Conservation (phyloP, 768 basidiomycete genomes). For the Podaxis sp. region DNA sequence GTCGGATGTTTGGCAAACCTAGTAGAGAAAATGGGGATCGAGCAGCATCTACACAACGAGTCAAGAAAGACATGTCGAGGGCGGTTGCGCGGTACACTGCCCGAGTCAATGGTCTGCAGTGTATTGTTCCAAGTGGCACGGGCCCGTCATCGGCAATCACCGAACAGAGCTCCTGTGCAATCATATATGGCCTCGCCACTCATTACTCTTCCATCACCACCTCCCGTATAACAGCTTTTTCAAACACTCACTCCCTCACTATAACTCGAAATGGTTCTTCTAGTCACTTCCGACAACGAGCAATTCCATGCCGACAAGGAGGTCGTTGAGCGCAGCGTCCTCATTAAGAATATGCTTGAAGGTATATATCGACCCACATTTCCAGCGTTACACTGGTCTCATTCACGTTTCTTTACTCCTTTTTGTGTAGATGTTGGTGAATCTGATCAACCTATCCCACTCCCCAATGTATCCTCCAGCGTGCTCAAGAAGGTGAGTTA, state of each 20-base stretch:
- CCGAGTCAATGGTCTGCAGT: constrained; percentile 17
- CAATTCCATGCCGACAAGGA: constrained; percentile 91
- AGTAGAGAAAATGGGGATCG: constrained; percentile 51
- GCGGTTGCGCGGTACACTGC: constrained; percentile 4
- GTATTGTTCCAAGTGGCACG: constrained; percentile 11
- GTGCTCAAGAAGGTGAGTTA: constrained; percentile 86
- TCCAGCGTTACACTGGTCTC: constrained; percentile 12
- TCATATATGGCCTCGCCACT: constrained; percentile 12
- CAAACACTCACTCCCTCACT: neutral
- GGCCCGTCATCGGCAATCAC: constrained; percentile 35
- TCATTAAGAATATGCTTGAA: constrained; percentile 99
- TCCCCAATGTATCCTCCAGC: constrained; percentile 91
- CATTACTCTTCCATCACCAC: constrained; percentile 21
- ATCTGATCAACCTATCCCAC: constrained; percentile 89
- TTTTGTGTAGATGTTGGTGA: constrained; percentile 79
- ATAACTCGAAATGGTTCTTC: constrained; percentile 63
- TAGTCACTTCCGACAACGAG: constrained; percentile 95
- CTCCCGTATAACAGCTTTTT: constrained; percentile 14
- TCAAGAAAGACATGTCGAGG: constrained; percentile 45
- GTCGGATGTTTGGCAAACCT: constrained; percentile 24
- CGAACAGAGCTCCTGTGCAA: constrained; percentile 20
- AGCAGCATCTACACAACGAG: constrained; percentile 36
- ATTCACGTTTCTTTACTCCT: constrained; percentile 16
- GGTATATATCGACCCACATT: constrained; percentile 47
- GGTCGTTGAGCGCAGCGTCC: constrained; percentile 90